A percentile compares a stretch with the other conserved stretches of the same genome.
phyloP scores from a whole-genome alignment of 768 basidiomycete genomes.

The Leccinum boreale region DNA sequence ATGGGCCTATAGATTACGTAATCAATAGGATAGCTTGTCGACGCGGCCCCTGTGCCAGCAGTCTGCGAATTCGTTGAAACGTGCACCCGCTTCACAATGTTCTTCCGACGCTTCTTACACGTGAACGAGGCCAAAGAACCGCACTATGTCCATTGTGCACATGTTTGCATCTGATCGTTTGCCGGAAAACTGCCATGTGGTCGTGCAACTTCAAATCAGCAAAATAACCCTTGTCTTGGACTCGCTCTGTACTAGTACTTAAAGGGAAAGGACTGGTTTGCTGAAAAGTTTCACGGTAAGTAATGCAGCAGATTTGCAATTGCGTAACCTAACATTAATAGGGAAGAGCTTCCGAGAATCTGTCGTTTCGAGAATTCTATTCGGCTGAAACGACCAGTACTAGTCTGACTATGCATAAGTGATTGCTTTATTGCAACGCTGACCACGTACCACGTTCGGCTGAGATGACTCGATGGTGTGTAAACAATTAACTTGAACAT shows the following conservation, averaged over 20 bases:
- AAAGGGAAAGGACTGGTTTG: neutral
- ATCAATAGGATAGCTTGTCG: neutral
- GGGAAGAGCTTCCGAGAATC: neutral
- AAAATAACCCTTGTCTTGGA: neutral
- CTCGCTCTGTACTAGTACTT: neutral
- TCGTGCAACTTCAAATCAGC: neutral
- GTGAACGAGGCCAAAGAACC: neutral
- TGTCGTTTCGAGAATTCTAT: neutral
- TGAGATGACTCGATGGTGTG: too few relatives aligned
- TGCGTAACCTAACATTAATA: neutral
- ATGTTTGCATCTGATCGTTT: neutral
- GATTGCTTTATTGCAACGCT: too few relatives aligned
- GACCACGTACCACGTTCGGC: too few relatives aligned
- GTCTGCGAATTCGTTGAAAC: neutral
- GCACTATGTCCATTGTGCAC: neutral
- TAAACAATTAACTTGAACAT: too few relatives aligned
- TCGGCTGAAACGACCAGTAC: neutral
- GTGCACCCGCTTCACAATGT: neutral
- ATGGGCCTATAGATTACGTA: neutral
- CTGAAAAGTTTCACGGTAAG: neutral
- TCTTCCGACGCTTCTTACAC: neutral
- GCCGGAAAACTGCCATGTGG: neutral
- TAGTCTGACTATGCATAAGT: too few relatives aligned
- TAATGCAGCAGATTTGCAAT: neutral
- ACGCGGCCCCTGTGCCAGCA: too few relatives aligned